Base-by-base conservation (phyloP, 768 basidiomycete species). In the Paxillus rubicundulus region DNA sequence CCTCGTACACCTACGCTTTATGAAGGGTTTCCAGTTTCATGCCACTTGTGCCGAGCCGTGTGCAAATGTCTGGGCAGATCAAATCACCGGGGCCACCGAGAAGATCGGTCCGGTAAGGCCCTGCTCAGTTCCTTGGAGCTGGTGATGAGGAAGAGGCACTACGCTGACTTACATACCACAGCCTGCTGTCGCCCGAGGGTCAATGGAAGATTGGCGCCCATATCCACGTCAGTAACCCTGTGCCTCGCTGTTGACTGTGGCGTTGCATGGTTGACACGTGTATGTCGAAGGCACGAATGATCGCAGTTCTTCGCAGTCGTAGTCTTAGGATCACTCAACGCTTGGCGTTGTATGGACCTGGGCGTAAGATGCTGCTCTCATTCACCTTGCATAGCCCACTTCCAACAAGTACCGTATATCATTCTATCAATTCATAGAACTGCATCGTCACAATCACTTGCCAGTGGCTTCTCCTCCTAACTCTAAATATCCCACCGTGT, bases 221-320 rank as follows among this genome's bases (percentile, higher is more conserved):
- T 20, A 10, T n/a, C 14, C 27, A 20, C n/a, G 6, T 17, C 7
- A n/a, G 6, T 9, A 18, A 30, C 42, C 42, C 42, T 30, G n/a
- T 42, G 16, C 42, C 42, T 44, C n/a, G 27, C 42, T 44, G 42
- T 44, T 30, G 27, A 27, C n/a, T 13, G 42, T 44, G 27, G 42
- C 42, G 42, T 43, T 27, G 12, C 13, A 37, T 16, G n/a, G 14
- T 30, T 18, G 17, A 52, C 51, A 53, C 52, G 55, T 55, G 61
- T 55, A 18, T 53, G 61, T 41, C 45, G 17, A n/a, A 13, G 24
- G 9, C 50, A 42, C 16, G 10, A 27, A 5, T 27, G 21, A 24
- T 27, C 21, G 10, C 21, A 27, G 41, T 17, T 17, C 36, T 37
- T 14, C 6, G n/a, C 12, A 14, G 14, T 24, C 5, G 21, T 24